Percentiles rank a stretch among this genome's conserved stretches.
Conservation (phyloP, 164 flowering plant genomes). For the Nymphaea colorata region DNA sequence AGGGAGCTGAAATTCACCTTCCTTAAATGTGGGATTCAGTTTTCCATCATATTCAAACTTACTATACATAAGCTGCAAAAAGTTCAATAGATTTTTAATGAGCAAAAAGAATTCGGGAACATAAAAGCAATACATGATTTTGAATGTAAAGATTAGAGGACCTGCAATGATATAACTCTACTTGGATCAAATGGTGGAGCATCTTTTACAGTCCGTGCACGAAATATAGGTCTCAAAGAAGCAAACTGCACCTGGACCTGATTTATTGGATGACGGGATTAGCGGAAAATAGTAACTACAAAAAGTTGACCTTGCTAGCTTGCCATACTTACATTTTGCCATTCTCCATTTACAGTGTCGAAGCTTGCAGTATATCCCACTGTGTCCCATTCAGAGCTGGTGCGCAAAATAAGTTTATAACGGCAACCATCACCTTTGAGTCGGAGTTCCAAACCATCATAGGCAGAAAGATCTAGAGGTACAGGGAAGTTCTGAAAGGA, state of each 20-base stretch:
- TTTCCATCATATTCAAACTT: slow-evolving; percentile 96
- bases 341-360: slow-evolving; percentile 67
- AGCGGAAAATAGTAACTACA: not conserved
- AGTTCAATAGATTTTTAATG: not conserved
- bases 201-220: slow-evolving; percentile 71
- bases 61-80: slow-evolving; percentile 94
- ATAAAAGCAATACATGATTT: not conserved
- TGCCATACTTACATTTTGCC: slow-evolving; percentile 74
- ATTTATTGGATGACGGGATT: slow-evolving; percentile 1
- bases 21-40: slow-evolving; percentile 78
- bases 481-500: slow-evolving; percentile 58
- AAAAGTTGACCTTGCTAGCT: not conserved
- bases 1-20: slow-evolving; percentile 91
- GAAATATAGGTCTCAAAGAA: slow-evolving; percentile 80
- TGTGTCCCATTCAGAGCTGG: slow-evolving; percentile 93
- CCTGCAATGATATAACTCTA: slow-evolving; percentile 73
- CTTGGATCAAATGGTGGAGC: slow-evolving; percentile 79
- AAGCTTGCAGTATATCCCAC: slow-evolving; percentile 80
- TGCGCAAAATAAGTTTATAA: slow-evolving; percentile 81
- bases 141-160: slow-evolving; percentile 7
- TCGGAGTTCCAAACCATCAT: slow-evolving; percentile 85
- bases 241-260: slow-evolving; percentile 77
- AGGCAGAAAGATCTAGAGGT: slow-evolving; percentile 87
- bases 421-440: slow-evolving; percentile 88
- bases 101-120: not conserved